These are phyloP conservation scores for Lyophyllum shimeji DNA, from an alignment of 768 basidiomycete species.

Conservation along the genomic window DNA sequence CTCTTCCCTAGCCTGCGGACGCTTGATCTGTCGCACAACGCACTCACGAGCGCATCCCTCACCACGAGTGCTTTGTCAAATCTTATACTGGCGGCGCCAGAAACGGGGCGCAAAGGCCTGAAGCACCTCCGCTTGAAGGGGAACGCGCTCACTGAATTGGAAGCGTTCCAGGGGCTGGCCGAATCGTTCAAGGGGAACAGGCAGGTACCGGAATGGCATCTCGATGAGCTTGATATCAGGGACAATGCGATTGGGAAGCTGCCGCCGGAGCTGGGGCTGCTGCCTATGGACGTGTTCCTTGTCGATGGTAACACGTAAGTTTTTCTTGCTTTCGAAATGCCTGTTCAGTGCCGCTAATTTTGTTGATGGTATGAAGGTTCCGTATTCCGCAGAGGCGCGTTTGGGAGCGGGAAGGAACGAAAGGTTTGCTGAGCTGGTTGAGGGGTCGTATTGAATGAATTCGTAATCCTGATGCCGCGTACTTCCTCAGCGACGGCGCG, in stretches of 20 bases:
- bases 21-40: constrained; percentile 78
- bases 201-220: constrained; percentile 63
- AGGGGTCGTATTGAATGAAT: constrained; percentile 65
- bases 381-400: constrained; percentile 77
- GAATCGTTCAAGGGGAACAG: constrained; percentile 64
- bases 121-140: constrained; percentile 67
- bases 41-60: constrained; percentile 54
- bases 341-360: no score
- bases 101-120: constrained; percentile 47
- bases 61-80: constrained; percentile 43
- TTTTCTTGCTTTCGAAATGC: not conserved
- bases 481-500: not conserved
- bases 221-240: constrained; percentile 81
- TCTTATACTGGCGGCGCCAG: constrained; percentile 49
- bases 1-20: constrained; percentile 72
- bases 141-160: constrained; percentile 60
- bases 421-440: constrained; percentile 77
- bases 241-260: constrained; percentile 79
- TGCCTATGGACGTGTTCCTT: constrained; percentile 78
- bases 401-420: constrained; percentile 88
- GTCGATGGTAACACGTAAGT: constrained; percentile 86
- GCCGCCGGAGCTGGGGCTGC: constrained; percentile 66
- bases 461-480: not conserved
- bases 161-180: constrained; percentile 63
- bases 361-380: constrained; percentile 47